A percentile compares a stretch with the other conserved stretches of the same genome.
Evolutionary conservation across 2,329 filamentous ascomycete species (phyloP).

Genomic region (Mollisiaceae sp.): DNA sequence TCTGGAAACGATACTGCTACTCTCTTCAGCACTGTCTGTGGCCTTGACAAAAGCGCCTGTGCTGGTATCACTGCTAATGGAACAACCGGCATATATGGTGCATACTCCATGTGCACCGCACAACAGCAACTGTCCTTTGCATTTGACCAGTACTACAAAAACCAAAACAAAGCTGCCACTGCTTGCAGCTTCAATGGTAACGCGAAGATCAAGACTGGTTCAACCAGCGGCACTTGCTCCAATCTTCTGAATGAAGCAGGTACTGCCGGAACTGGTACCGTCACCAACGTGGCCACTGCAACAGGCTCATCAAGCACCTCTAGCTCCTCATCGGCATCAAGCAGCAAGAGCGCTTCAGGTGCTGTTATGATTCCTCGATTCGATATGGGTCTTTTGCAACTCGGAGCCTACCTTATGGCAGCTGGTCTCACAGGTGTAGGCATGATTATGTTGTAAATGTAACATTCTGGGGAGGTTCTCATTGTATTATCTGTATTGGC

Average conservation of each 20-base stretch:
- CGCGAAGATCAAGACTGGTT: constrained; percentile 58
- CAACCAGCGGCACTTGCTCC: constrained; percentile 59
- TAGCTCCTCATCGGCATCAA: constrained; percentile 36
- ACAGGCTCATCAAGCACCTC: constrained; percentile 42
- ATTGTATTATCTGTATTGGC: constrained; percentile 21
- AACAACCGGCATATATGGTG: constrained; percentile 72
- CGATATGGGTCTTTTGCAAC: constrained; percentile 50
- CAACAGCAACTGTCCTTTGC: constrained; percentile 75
- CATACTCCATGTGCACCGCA: constrained; percentile 77
- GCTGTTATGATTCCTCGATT: constrained; percentile 51
- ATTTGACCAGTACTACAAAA: constrained; percentile 74
- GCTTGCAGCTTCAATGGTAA: constrained; percentile 77
- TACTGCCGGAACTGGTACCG: constrained; percentile 60
- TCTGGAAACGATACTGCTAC: constrained; percentile 63
- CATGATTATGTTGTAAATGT: constrained; percentile 58
- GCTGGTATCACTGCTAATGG: constrained; percentile 71
- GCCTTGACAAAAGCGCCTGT: constrained; percentile 60
- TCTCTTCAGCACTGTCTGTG: constrained; percentile 79
- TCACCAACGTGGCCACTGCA: constrained; percentile 54
- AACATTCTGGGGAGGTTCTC: constrained; percentile 1
- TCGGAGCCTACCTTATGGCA: constrained; percentile 55
- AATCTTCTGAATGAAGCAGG: constrained; percentile 67
- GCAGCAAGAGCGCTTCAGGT: constrained; percentile 44
- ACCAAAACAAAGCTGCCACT: constrained; percentile 55
- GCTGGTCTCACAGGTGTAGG: constrained; percentile 57